Percentiles rank a stretch among this genome's conserved stretches.
These are phyloP conservation scores for Xylariomycetidae sp. DNA, from an alignment of 2,329 filamentous ascomycete species.

Conservation along the genomic window DNA sequence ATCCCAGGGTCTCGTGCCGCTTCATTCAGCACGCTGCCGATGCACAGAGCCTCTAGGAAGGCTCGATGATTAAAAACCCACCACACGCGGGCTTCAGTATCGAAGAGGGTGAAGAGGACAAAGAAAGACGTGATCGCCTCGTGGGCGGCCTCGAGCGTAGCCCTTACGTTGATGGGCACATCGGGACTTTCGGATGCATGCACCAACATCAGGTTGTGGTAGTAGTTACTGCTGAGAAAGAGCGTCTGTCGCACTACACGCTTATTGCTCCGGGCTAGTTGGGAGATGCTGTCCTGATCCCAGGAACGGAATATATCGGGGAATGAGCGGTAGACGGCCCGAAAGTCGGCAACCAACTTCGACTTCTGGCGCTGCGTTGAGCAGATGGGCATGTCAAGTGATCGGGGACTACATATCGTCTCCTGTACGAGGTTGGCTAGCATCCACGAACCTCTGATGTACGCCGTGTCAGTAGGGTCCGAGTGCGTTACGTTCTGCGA, in stretches of 20 bases:
- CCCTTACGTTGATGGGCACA: conserved; percentile 59
- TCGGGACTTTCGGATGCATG: conserved; percentile 63
- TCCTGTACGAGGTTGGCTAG: conserved; percentile 74
- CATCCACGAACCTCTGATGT: conserved; percentile 72
- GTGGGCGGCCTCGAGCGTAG: conserved; percentile 68
- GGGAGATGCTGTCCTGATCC: conserved; percentile 53
- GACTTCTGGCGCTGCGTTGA: conserved; percentile 62
- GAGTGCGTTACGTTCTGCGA: conserved; percentile 49
- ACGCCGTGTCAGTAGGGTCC: conserved; percentile 61
- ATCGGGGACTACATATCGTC: conserved; percentile 68
- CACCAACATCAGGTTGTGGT: conserved; percentile 75
- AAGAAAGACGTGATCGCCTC: conserved; percentile 72
- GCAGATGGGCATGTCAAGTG: conserved; percentile 66
- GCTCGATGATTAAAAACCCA: conserved; percentile 81
- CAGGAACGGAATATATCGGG: conserved; percentile 65
- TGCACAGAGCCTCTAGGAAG: conserved; percentile 69
- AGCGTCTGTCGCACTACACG: conserved; percentile 67
- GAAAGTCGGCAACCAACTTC: conserved; percentile 63
- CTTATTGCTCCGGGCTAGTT: conserved; percentile 53
- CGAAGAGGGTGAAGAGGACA: conserved; percentile 62
- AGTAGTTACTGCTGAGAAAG: conserved; percentile 76
- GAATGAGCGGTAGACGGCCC: conserved; percentile 65
- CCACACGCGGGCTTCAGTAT: conserved; percentile 70
- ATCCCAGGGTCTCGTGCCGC: conserved; percentile 39
- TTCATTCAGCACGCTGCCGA: conserved; percentile 54